These are phyloP conservation scores for Pseudoneurospora amorphoporcata DNA, from an alignment of 495 filamentous ascomycete genomes.

Conservation along the genomic window DNA sequence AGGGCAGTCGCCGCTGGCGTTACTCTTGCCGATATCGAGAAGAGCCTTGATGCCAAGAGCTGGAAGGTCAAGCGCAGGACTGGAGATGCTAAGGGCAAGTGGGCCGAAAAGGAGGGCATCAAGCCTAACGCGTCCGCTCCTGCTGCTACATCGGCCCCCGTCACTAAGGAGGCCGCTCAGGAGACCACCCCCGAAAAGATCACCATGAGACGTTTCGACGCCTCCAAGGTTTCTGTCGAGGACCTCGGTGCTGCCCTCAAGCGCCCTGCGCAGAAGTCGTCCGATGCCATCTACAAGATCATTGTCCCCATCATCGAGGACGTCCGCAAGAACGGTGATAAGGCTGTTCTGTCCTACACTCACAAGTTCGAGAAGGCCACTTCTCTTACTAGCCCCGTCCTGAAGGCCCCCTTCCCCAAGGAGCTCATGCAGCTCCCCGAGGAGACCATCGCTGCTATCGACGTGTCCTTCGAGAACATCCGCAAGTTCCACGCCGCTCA, in stretches of 20 bases:
- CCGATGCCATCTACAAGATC: slow-evolving; percentile 79
- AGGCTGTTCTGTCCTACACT: slow-evolving; percentile 79
- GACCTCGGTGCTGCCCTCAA: slow-evolving; percentile 63
- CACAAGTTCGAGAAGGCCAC: slow-evolving; percentile 96
- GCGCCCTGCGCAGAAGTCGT: slow-evolving; percentile 85
- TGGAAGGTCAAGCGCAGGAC: slow-evolving; percentile 83
- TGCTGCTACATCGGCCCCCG: neutral
- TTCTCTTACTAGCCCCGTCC: slow-evolving; percentile 75
- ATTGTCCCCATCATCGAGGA: slow-evolving; percentile 85
- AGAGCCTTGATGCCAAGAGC: slow-evolving; percentile 86
- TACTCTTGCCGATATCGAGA: slow-evolving; percentile 75
- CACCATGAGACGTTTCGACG: slow-evolving; percentile 69
- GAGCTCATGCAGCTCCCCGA: slow-evolving; percentile 72
- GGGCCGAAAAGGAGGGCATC: slow-evolving; percentile 73
- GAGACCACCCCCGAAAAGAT: slow-evolving; percentile 54
- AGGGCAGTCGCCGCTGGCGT: slow-evolving; percentile 79
- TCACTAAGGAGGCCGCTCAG: slow-evolving; percentile 25
- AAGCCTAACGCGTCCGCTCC: slow-evolving; percentile 30
- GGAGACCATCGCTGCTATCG: slow-evolving; percentile 83
- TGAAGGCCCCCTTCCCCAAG: slow-evolving; percentile 76
- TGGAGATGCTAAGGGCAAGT: slow-evolving; percentile 86
- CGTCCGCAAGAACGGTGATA: slow-evolving; percentile 70
- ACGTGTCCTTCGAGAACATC: slow-evolving; percentile 88
- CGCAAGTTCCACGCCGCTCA: slow-evolving; percentile 87
- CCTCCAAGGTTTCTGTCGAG: slow-evolving; percentile 45